Evolutionary conservation across 2,329 filamentous ascomycete genomes (phyloP).

Genomic region (Pestalotiopsis sp.): DNA sequence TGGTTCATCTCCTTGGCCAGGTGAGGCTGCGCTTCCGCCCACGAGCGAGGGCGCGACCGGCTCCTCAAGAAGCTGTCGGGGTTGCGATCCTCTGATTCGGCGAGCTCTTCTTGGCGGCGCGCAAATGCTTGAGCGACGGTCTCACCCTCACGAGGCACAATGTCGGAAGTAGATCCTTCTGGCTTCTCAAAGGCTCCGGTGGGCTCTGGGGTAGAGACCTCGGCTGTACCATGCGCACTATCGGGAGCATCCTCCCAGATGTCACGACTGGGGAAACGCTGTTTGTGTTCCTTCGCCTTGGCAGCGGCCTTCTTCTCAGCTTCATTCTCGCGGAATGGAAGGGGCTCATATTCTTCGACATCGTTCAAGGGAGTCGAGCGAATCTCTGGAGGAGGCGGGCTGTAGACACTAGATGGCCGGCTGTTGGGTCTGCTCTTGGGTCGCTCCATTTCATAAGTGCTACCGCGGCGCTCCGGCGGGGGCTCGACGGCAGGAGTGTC

Average conservation of each 20-base stretch:
- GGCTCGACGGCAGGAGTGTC: constrained; percentile 83
- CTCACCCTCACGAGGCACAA: constrained; percentile 45
- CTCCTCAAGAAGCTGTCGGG: constrained; percentile 56
- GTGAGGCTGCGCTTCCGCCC: constrained; percentile 51
- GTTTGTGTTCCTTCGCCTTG: constrained; percentile 59
- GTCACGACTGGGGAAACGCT: constrained; percentile 88
- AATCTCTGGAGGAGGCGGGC: constrained; percentile 56
- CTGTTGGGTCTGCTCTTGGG: constrained; percentile 67
- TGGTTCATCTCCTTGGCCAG: constrained; percentile 48
- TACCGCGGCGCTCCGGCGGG: constrained; percentile 64
- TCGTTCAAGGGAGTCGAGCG: constrained; percentile 76
- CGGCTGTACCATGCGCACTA: constrained; percentile 77
- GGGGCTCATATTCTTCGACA: constrained; percentile 90
- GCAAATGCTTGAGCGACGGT: constrained; percentile 69
- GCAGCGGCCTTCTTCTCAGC: constrained; percentile 43
- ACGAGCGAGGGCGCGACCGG: constrained; percentile 50
- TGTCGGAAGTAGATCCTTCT: constrained; percentile 37
- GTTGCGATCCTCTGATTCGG: constrained; percentile 55
- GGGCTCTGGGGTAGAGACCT: constrained; percentile 80
- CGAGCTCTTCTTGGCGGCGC: constrained; percentile 66
- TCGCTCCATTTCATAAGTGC: constrained; percentile 57
- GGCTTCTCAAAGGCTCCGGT: constrained; percentile 45
- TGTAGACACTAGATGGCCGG: constrained; percentile 65
- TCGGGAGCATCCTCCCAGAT: constrained; percentile 96
- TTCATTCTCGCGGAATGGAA: constrained; percentile 81